A percentile compares a stretch with the other conserved stretches of the same genome.
Evolutionary conservation across 768 basidiomycete species (phyloP).

Genomic region (Calocybe indica): DNA sequence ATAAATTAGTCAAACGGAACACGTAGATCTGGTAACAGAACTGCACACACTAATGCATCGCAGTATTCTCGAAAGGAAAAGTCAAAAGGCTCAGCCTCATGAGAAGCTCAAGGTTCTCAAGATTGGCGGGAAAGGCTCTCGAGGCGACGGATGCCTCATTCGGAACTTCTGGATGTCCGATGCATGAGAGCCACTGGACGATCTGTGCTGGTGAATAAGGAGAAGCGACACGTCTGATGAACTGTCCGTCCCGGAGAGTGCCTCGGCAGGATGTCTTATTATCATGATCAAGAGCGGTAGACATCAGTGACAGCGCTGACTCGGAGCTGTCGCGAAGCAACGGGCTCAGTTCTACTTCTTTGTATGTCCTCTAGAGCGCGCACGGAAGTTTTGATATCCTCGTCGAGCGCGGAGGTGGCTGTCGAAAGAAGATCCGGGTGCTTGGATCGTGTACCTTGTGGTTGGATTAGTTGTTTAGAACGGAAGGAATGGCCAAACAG

Average conservation of each 20-base stretch:
- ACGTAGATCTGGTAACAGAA: not conserved
- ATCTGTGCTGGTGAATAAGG: slow-evolving; percentile 10
- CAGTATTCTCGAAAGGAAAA: slow-evolving; percentile 31
- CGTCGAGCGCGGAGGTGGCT: no score
- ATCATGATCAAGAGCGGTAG: no score
- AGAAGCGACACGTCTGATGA: slow-evolving; percentile 9
- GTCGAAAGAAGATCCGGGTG: no score
- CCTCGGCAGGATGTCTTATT: not conserved
- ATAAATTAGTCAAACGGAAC: not conserved
- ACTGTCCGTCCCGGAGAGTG: slow-evolving; percentile 6
- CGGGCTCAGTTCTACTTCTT: no score
- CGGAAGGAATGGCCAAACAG: no score
- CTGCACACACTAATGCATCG: slow-evolving; percentile 30
- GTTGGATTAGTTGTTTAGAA: no score
- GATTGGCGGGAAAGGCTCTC: slow-evolving; percentile 15
- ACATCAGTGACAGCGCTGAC: no score
- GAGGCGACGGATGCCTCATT: slow-evolving; percentile 10
- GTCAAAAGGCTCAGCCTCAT: slow-evolving; percentile 22
- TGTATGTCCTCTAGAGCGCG: no score
- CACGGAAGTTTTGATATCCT: no score
- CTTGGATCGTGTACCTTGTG: no score
- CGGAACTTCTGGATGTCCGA: slow-evolving; percentile 13
- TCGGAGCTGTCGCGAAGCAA: no score
- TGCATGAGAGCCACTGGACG: slow-evolving; percentile 17
- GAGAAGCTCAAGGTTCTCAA: slow-evolving; percentile 21